A percentile compares a stretch with the other conserved stretches of the same genome.
phyloP scores from a whole-genome alignment of 2,329 filamentous ascomycete species.

The Neurospora sp. region DNA sequence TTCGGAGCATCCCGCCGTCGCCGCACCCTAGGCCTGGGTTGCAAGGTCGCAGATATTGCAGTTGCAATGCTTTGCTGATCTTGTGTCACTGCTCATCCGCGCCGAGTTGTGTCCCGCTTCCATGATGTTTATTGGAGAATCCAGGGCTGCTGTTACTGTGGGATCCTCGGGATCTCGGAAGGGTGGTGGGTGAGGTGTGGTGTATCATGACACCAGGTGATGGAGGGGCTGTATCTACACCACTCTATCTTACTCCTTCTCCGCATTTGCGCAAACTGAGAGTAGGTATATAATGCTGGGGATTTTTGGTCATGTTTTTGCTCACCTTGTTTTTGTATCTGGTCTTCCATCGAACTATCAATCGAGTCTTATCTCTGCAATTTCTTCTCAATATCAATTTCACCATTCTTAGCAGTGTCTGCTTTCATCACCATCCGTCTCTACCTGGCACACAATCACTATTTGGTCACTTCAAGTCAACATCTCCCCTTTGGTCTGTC shows the following conservation, averaged over 20 bases:
- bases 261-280: slow-evolving; percentile 19
- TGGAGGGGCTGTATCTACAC: slow-evolving; percentile 5
- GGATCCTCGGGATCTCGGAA: slow-evolving; percentile 6
- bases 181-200: neutral
- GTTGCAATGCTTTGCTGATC: slow-evolving; percentile 9
- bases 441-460: neutral
- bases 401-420: neutral
- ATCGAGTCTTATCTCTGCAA: neutral
- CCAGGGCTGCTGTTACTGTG: slow-evolving; percentile 1
- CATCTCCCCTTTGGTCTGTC: neutral
- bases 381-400: neutral
- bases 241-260: slow-evolving; percentile 6
- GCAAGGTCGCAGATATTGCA: slow-evolving; percentile 9
- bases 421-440: neutral
- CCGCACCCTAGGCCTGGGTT: neutral
- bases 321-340: neutral
- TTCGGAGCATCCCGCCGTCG: neutral
- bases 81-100: slow-evolving; percentile 9
- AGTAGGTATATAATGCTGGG: slow-evolving; percentile 8
- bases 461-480: neutral
- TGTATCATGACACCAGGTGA: slow-evolving; percentile 1
- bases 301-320: neutral
- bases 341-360: neutral
- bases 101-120: slow-evolving; percentile 6
- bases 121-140: slow-evolving; percentile 16